Conservation (phyloP, 2,329 filamentous ascomycete species). For the Beauveria australis region DNA sequence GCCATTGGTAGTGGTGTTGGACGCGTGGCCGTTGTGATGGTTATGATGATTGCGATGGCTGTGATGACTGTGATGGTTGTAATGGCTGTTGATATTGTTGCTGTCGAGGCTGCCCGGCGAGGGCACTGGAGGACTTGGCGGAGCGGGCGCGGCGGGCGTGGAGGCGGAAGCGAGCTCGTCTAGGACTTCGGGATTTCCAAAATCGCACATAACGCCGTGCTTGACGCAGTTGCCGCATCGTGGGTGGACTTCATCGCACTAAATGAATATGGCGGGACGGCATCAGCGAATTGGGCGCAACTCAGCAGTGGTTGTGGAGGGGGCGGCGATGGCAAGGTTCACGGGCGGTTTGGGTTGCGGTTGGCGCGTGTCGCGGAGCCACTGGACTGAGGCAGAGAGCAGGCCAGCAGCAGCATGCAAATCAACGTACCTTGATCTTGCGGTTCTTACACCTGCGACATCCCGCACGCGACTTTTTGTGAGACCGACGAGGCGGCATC, state of each 20-base stretch:
- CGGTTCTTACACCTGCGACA: conserved; percentile 58
- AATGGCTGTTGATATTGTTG: conserved; percentile 2
- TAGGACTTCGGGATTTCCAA: conserved; percentile 43
- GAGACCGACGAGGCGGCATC: conserved; percentile 59
- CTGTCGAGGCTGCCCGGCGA: conserved; percentile 16
- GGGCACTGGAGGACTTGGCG: conserved; percentile 18
- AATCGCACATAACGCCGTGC: conserved; percentile 59
- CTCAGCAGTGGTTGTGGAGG: neutral
- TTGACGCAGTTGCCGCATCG: conserved; percentile 59
- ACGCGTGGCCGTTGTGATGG: neutral
- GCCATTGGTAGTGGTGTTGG: neutral
- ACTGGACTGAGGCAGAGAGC: neutral
- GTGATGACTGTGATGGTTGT: neutral
- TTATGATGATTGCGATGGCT: neutral
- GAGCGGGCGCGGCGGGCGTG: conserved; percentile 10
- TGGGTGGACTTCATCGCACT: conserved; percentile 61
- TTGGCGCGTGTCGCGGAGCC: neutral
- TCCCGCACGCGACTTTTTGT: conserved; percentile 62
- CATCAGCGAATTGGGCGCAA: neutral
- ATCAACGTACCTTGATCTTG: conserved; percentile 54
- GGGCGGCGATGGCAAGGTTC: neutral
- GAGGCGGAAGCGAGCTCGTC: conserved; percentile 34
- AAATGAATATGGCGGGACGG: neutral
- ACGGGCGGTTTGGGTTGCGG: neutral
- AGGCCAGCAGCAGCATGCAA: conserved; percentile 2